A percentile compares a stretch with the other conserved stretches of the same genome.
Conservation (phyloP, 2,329 filamentous ascomycete genomes). For the Aspergillus uvarum region DNA sequence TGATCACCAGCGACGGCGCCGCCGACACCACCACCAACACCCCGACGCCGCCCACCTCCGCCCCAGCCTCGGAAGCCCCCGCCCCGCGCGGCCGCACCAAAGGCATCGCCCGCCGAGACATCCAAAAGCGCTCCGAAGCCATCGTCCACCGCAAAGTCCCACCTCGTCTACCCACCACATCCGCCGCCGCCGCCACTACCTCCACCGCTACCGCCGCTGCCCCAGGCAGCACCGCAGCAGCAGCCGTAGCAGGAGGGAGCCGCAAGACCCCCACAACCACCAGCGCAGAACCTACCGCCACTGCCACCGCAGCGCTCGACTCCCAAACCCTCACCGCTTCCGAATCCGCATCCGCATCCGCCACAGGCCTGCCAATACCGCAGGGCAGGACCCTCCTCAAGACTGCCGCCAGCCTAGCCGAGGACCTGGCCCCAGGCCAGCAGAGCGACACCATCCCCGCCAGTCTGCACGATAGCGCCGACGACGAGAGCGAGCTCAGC, state of each 20-base stretch:
- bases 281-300: background rate
- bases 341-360: background rate
- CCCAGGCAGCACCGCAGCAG: constrained; percentile 45
- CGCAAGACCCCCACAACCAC: background rate
- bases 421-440: constrained; percentile 45
- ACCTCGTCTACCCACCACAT: constrained; percentile 30
- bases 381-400: too few species aligned
- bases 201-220: constrained; percentile 22
- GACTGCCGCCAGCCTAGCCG: constrained; percentile 26
- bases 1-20: constrained; percentile 39
- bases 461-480: constrained; percentile 64
- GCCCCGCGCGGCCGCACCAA: constrained; percentile 49
- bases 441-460: constrained; percentile 54
- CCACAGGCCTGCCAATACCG: background rate
- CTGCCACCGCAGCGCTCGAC: background rate
- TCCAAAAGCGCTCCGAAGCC: constrained; percentile 59
- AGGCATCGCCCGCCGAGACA: constrained; percentile 59
- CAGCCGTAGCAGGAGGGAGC: constrained; percentile 5
- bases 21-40: constrained; percentile 26
- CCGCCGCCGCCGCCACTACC: constrained; percentile 24
- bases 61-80: constrained; percentile 36
- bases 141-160: constrained; percentile 47
- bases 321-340: background rate
- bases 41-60: constrained; percentile 31
- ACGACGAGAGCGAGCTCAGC: constrained; percentile 69